phyloP scores from a whole-genome alignment of 371 early-diverging fungal species.

The Mortierella sp. region DNA sequence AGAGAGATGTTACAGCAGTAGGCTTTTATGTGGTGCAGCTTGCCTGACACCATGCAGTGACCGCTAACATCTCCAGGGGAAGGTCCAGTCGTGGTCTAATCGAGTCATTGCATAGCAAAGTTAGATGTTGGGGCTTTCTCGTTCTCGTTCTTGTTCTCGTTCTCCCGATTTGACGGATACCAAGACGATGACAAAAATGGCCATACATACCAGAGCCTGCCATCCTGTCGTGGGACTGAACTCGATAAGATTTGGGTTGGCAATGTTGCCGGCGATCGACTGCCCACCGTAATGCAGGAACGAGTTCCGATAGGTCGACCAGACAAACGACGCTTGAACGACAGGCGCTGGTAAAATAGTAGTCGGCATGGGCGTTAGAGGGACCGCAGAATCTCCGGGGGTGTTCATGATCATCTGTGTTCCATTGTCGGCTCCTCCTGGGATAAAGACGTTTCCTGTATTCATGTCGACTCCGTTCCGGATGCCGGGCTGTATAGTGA shows the following conservation, averaged over 20 bases:
- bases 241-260: constrained; percentile 2
- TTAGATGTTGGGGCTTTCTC: neutral
- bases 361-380: neutral
- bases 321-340: neutral
- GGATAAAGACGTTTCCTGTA: neutral
- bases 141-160: too few species aligned
- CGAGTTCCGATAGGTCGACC: neutral
- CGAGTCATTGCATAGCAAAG: neutral
- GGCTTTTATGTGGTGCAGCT: neutral
- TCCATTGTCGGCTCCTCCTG: neutral
- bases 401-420: neutral
- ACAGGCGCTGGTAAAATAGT: neutral
- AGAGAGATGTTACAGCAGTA: neutral
- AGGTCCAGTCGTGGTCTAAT: neutral
- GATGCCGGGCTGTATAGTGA: neutral
- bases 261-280: neutral
- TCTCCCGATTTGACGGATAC: too few species aligned
- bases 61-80: neutral
- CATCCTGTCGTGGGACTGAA: neutral
- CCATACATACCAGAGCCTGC: neutral
- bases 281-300: neutral
- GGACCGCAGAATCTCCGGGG: neutral
- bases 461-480: neutral
- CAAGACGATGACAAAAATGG: neutral
- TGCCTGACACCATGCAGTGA: constrained; percentile 10